phyloP scores from a whole-genome alignment of 768 basidiomycete species.

The Kwoniella sp. region DNA sequence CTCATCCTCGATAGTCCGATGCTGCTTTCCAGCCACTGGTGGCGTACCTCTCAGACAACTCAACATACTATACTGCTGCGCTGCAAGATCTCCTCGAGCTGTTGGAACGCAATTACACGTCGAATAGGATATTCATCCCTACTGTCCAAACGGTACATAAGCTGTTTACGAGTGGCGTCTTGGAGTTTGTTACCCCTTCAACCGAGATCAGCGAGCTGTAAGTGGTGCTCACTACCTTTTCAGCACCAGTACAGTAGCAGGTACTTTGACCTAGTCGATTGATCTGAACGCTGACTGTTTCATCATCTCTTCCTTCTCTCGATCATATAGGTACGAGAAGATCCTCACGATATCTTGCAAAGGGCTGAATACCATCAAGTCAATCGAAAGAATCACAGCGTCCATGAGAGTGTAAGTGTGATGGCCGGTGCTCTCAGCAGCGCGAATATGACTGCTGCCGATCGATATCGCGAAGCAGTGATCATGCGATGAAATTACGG shows the following conservation, averaged over 20 bases:
- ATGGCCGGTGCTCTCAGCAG: not conserved
- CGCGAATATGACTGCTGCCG: not conserved
- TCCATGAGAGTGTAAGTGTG: slow-evolving; percentile 78
- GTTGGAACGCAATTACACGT: slow-evolving; percentile 62
- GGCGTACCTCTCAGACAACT: slow-evolving; percentile 59
- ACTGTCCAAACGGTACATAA: slow-evolving; percentile 74
- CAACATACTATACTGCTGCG: slow-evolving; percentile 49
- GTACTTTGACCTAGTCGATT: too few species aligned
- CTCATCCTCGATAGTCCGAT: slow-evolving; percentile 44
- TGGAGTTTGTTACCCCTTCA: slow-evolving; percentile 54
- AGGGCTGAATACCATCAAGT: slow-evolving; percentile 74
- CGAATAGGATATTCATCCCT: slow-evolving; percentile 79
- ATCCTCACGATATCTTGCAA: slow-evolving; percentile 65
- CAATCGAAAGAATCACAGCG: slow-evolving; percentile 74
- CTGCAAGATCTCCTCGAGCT: slow-evolving; percentile 65
- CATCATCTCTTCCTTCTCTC: not conserved
- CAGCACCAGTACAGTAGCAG: too few species aligned
- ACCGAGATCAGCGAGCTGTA: slow-evolving; percentile 4
- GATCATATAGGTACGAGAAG: not conserved
- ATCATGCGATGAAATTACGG: too few species aligned
- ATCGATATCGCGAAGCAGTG: too few species aligned
- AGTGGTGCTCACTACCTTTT: too few species aligned
- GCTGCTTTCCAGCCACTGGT: slow-evolving; percentile 61
- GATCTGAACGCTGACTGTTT: too few species aligned
- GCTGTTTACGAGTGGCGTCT: slow-evolving; percentile 69